phyloP scores from a whole-genome alignment of 2,329 filamentous ascomycete species.

The Claviceps sp. region DNA sequence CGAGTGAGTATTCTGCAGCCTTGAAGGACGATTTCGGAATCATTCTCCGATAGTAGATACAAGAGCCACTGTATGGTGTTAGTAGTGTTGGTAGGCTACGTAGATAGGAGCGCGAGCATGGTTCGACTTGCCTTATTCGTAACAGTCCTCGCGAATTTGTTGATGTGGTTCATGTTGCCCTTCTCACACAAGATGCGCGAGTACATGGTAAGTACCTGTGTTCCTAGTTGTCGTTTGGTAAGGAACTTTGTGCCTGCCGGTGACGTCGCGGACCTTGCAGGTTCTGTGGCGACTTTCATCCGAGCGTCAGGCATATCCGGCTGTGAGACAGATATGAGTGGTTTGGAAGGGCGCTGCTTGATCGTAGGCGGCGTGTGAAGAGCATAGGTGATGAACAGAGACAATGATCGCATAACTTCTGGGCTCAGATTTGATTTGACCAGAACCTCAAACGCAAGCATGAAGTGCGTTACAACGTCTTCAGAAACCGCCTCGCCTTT shows the following conservation, averaged over 20 bases:
- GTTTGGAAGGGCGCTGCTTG: conserved; percentile 37
- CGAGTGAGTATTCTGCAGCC: conserved; percentile 74
- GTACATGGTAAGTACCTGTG: conserved; percentile 65
- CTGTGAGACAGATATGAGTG: conserved; percentile 24
- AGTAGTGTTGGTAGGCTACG: conserved; percentile 1
- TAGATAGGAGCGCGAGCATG: background rate
- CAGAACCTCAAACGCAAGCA: conserved; percentile 65
- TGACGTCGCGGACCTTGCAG: conserved; percentile 16
- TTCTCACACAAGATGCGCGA: conserved; percentile 64
- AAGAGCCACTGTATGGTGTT: conserved; percentile 58
- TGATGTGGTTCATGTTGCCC: conserved; percentile 53
- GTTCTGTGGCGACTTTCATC: conserved; percentile 25
- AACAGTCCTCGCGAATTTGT: conserved; percentile 84
- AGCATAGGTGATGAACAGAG: conserved; percentile 86
- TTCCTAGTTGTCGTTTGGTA: conserved; percentile 58
- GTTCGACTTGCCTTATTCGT: conserved; percentile 64
- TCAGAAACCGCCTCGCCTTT: conserved; percentile 69
- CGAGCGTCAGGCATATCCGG: conserved; percentile 27
- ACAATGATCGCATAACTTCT: conserved; percentile 73
- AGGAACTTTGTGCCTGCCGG: conserved; percentile 24
- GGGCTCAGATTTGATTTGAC: conserved; percentile 70
- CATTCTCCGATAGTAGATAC: conserved; percentile 77
- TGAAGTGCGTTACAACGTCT: conserved; percentile 61
- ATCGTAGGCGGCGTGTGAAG: conserved; percentile 49
- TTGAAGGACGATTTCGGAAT: conserved; percentile 68